Evolutionary conservation across 139 green algal genomes (phyloP), one percentile per base, ranked within the genome.

Genomic region (Chlamydomonas asymmetrica): DNA sequence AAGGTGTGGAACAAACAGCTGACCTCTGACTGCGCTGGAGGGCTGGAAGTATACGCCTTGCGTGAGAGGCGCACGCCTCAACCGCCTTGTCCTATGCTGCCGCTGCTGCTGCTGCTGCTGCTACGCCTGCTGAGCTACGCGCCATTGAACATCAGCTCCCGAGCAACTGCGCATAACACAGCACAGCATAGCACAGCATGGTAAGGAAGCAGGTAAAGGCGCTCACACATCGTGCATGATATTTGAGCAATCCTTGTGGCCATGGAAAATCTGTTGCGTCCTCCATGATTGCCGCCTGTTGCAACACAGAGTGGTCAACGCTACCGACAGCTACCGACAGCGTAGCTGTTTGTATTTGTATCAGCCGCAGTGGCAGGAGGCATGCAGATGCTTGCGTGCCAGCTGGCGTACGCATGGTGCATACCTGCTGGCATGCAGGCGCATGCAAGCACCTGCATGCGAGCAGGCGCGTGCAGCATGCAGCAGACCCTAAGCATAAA

Each of bases 111-210:
- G n/a, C n/a, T n/a, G n/a, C n/a, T n/a, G n/a, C n/a, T n/a, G n/a
- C n/a, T n/a, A n/a, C n/a, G n/a, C n/a, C n/a, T n/a, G n/a, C n/a
- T n/a, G n/a, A n/a, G n/a, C n/a, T n/a, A 80, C 39, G 75, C 72
- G 29, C 82, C 66, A 67, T 80, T 84, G 79, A 85, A 88, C 83
- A 88, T 88, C 18, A 88, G 83, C 75, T 88, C 83, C 9, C 83
- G 66, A 31, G 79, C 83, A 73, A 88, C 83, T 88, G 82, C 75
- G n/a, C n/a, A n/a, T n/a, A n/a, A n/a, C n/a, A n/a, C n/a, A n/a
- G n/a, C n/a, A n/a, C n/a, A n/a, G n/a, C n/a, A n/a, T n/a, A n/a
- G n/a, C n/a, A n/a, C n/a, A n/a, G n/a, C n/a, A n/a, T n/a, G n/a
- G 45, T 10, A 25, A 4, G 66, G 29, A 3, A 45, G 16, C 10